phyloP scores from a whole-genome alignment of 441 rosid species.

The Corymbia citriodora region DNA sequence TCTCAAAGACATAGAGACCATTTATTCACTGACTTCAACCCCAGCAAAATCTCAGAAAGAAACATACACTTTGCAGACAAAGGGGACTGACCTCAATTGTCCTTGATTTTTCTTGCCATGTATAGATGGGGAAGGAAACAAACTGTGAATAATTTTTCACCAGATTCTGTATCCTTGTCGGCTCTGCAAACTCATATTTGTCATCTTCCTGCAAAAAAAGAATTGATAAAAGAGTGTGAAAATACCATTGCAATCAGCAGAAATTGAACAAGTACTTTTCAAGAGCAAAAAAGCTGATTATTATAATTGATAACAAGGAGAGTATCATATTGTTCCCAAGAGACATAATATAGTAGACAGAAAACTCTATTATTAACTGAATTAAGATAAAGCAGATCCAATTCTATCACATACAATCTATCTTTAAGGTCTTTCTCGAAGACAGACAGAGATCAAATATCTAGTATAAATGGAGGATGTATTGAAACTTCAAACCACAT shows the following conservation, averaged over 20 bases:
- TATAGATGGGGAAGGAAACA: slow-evolving; percentile 94
- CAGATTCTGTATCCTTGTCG: slow-evolving; percentile 66
- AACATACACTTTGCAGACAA: neutral
- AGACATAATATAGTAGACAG: neutral
- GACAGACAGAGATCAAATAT: neutral
- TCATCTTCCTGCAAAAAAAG: slow-evolving; percentile 66
- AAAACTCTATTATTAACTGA: neutral
- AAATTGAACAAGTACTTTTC: neutral
- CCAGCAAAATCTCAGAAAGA: neutral
- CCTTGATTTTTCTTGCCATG: slow-evolving; percentile 93
- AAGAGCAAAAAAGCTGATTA: neutral
- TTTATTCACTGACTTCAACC: neutral
- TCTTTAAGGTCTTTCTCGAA: neutral
- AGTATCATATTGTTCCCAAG: neutral
- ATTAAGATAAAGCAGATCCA: neutral
- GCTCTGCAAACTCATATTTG: slow-evolving; percentile 82
- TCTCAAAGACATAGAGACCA: neutral
- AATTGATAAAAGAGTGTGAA: neutral
- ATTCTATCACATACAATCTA: neutral
- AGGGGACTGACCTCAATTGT: slow-evolving; percentile 68
- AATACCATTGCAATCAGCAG: neutral
- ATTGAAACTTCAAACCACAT: neutral
- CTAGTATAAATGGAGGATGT: neutral
- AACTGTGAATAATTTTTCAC: slow-evolving; percentile 97
- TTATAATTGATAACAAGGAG: neutral